phyloP scores from a whole-genome alignment of 2,329 filamentous ascomycete genomes.

The Epichloe baconii region DNA sequence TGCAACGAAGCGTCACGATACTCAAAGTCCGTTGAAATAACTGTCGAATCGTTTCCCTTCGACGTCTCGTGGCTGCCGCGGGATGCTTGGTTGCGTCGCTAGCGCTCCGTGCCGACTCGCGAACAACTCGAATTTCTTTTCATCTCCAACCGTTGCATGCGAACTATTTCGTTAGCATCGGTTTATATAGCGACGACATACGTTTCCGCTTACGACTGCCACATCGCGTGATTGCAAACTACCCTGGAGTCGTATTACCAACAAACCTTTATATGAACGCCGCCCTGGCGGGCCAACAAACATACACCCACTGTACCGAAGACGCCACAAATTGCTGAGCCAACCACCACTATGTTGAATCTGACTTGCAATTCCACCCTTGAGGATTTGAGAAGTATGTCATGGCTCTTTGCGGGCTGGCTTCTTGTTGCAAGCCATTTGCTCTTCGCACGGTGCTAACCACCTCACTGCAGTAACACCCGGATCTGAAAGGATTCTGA shows the following conservation, averaged over 20 bases:
- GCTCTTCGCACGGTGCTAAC: background rate
- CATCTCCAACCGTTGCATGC: too few relatives aligned
- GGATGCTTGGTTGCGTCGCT: background rate
- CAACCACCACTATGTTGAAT: constrained; percentile 17
- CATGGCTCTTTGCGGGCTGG: background rate
- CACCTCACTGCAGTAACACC: constrained; percentile 21
- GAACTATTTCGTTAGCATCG: too few relatives aligned
- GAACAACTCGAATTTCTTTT: too few relatives aligned
- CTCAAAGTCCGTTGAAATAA: too few relatives aligned
- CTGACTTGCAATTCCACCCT: constrained; percentile 30
- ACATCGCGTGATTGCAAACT: background rate
- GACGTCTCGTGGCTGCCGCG: background rate
- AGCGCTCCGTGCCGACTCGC: background rate
- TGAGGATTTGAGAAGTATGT: constrained; percentile 30
- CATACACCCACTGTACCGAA: background rate
- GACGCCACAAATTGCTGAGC: constrained; percentile 2
- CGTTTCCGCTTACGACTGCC: background rate
- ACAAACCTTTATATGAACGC: background rate
- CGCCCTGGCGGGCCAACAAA: constrained; percentile 1
- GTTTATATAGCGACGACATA: background rate
- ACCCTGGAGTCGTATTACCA: background rate
- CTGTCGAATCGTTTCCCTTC: too few relatives aligned
- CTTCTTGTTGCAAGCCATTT: background rate
- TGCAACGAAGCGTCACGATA: background rate
- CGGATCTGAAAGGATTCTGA: constrained; percentile 33